Evolutionary conservation across 2,329 filamentous ascomycete genomes (phyloP), one percentile per base, ranked within the genome.

Genomic region (Lanzia echinophila): DNA sequence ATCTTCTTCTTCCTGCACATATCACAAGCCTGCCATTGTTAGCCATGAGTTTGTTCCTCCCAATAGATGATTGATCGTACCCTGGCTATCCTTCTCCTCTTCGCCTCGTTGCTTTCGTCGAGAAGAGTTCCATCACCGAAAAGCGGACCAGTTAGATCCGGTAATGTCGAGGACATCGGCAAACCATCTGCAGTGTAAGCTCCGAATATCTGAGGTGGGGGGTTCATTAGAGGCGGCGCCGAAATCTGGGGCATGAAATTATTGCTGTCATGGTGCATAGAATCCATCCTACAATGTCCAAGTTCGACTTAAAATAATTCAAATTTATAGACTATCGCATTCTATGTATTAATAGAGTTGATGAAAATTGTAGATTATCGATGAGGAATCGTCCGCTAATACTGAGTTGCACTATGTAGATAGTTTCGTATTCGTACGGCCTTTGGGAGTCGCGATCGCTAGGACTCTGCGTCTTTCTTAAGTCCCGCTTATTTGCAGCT

Each of bases 1-100:
- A 97, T 94, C 78, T 92, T 96, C 73, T 89, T 91, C 74, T 95
- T 96, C 64, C 91, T 81, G 69, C 92, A 97, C 90, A 81, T 78
- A 60, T 82, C 79, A 66, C 79, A 82, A 51, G 79, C 79, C 64
- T 79, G 70, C 24, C 74, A 75, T 47, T 44, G 57, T 64, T 58
- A 63, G 61, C 54, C 41, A 33, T 33, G 10, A 20, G 34, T 5
- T 28, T 22, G 19, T 31, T 13, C 28, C 28, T 22, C 17, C 50
- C 49, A 20, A 41, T 36, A 39, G 24, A 52, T 38, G 24, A 53
- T 36, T 44, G 34, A 47, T 67, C 83, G 75, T 79, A 92, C 79
- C 60, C 79, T 72, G n/a, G 79, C 80, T 47, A 82, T 79, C 56
- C 79, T 72, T 57, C 78, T 71, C 56, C 79, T 67, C 65, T 81